Conservation (phyloP, 1,284 basidiomycete species). For the Puccinia sorghi region DNA sequence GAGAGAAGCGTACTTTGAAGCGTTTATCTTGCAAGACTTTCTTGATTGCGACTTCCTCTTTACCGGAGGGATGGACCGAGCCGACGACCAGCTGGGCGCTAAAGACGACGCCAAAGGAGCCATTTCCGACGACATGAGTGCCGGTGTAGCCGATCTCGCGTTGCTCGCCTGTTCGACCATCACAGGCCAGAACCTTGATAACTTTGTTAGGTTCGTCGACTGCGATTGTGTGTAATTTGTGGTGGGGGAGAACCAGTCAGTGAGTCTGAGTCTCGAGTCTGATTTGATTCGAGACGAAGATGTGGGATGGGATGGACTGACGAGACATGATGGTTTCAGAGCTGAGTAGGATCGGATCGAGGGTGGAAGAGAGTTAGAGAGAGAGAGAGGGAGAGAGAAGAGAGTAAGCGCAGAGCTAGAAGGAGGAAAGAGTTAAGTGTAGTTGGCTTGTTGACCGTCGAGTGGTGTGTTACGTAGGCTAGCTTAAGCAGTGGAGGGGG, state of each 20-base stretch:
- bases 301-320: not conserved
- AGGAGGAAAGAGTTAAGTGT: not conserved
- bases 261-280: not conserved
- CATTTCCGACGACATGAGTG: slow-evolving; percentile 98
- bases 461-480: too few relatives aligned
- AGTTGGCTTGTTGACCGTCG: too few relatives aligned
- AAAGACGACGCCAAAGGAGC: slow-evolving; percentile 98
- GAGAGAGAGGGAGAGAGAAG: not conserved
- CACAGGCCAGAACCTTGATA: slow-evolving; percentile 89
- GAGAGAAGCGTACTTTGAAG: slow-evolving; percentile 79
- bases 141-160: slow-evolving; percentile 90
- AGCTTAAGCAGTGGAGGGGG: too few relatives aligned
- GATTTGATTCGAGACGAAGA: not conserved
- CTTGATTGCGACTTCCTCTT: slow-evolving; percentile 96
- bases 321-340: slow-evolving; percentile 1
- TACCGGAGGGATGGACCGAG: slow-evolving; percentile 56
- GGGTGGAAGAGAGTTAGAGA: too few relatives aligned
- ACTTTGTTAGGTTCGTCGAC: slow-evolving; percentile 89
- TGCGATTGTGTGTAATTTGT: not conserved
- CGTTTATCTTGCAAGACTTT: slow-evolving; percentile 99
- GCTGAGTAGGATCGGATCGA: not conserved
- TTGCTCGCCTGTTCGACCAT: slow-evolving; percentile 88
- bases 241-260: not conserved
- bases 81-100: slow-evolving; percentile 64
- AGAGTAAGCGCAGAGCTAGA: too few relatives aligned